Evolutionary conservation across 1,139 yeast genomes (phyloP), one percentile per base, ranked within the genome.

Genomic region (Suhomyces yuchorum): DNA sequence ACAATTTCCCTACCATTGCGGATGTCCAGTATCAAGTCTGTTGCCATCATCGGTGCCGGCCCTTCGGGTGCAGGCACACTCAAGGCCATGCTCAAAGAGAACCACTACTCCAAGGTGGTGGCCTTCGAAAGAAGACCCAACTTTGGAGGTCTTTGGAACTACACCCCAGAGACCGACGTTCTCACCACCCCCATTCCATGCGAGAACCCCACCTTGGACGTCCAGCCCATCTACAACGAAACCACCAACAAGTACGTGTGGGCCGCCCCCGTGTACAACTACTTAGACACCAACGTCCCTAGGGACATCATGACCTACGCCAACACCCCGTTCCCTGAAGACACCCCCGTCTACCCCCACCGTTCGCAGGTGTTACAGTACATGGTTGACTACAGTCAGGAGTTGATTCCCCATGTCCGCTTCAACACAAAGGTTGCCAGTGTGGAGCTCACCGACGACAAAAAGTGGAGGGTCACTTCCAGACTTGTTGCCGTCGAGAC

Each of bases 1-100:
- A 6, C 8, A 26, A 26, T 11, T 3, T 26, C 30, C 11, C 30
- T 9, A 26, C 30, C n/a, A 11, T 26, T 26, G 30, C n/a, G 5
- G 5, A 26, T 26, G 30, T 26, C 30, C 14, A 26, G 5, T 15
- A 59, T 68, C 43, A 61, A 64, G 44, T 60, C 63, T 19, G 66
- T 80, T 9, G 82, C 83, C 1, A 75, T 80, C 9, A 68, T 84
- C 35, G 91, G 92, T 2, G 87, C 81, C 8, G 92, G 92, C 0
- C 89, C 91, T 0, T 74, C 82, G 44, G 91, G 90, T 4, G 72
- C 84, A 5, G 85, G 81, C 1, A 63, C 80, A 8, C 73, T 84
- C 9, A 78, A 78, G 53, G 82, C 87, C 0, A 66, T 84, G 18
- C 49, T 75, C 45, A 50, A 44, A 39, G 59, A 50, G 40, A 47